These are phyloP conservation scores for Leccinum fibrillosum DNA, from an alignment of 768 basidiomycete species.

Conservation along the genomic window DNA sequence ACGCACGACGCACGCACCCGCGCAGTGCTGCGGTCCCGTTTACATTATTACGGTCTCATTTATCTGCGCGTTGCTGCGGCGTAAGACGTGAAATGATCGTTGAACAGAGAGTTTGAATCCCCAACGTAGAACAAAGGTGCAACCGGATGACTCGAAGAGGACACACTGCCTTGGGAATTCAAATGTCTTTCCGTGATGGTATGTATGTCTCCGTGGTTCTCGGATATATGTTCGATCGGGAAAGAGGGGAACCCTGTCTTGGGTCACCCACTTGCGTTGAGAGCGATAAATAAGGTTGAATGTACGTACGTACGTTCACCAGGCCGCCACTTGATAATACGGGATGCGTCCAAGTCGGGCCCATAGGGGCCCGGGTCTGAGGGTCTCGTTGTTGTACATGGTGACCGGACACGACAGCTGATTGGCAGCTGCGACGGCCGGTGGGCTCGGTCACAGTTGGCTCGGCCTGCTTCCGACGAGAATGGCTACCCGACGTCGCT, in stretches of 20 bases:
- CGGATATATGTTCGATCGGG: slow-evolving; percentile 6
- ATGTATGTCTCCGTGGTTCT: not conserved
- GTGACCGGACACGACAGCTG: not conserved
- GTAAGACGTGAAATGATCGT: not conserved
- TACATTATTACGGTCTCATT: not conserved
- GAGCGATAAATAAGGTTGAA: not conserved
- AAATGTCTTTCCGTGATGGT: not conserved
- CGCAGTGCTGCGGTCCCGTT: slow-evolving; percentile 14
- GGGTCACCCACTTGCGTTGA: not conserved
- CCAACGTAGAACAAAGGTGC: not conserved
- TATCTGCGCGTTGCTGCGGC: not conserved
- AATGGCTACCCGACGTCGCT: not conserved
- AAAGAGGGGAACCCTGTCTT: not conserved
- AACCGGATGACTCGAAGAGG: not conserved
- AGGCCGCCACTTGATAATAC: not conserved
- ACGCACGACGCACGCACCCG: not conserved
- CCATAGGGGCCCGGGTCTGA: not conserved
- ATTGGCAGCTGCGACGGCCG: not conserved
- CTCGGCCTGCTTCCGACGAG: not conserved
- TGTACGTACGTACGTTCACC: not conserved
- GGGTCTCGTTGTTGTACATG: not conserved
- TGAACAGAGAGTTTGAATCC: not conserved
- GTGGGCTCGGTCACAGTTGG: not conserved
- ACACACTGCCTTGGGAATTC: not conserved
- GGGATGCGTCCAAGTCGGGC: not conserved